These are phyloP conservation scores for Trametes versicolor DNA, from an alignment of 1,284 basidiomycete species.

Conservation along the genomic window DNA sequence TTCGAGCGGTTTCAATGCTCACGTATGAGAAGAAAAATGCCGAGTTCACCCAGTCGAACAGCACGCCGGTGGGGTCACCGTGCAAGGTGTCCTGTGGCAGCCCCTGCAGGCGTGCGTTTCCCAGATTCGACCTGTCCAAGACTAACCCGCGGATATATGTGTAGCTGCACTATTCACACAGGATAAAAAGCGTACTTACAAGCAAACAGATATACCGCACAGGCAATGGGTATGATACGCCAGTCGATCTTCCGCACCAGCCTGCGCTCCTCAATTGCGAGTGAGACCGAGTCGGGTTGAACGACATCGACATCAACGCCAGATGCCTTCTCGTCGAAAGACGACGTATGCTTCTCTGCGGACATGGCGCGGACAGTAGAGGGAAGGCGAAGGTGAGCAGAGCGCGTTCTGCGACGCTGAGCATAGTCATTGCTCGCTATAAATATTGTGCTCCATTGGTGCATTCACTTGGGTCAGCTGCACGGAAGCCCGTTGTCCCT, in stretches of 20 bases:
- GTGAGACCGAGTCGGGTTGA: slow-evolving; percentile 4
- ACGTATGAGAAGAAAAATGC: slow-evolving; percentile 83
- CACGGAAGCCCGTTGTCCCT: not conserved
- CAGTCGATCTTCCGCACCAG: slow-evolving; percentile 73
- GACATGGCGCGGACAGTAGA: slow-evolving; percentile 17
- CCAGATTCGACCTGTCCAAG: slow-evolving; percentile 78
- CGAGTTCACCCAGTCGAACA: slow-evolving; percentile 81
- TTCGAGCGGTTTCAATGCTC: slow-evolving; percentile 37
- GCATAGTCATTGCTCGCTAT: slow-evolving; percentile 10
- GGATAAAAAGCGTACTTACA: slow-evolving; percentile 53
- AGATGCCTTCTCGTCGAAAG: slow-evolving; percentile 20
- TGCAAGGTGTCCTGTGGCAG: slow-evolving; percentile 68
- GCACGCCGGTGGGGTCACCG: slow-evolving; percentile 71
- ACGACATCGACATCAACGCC: slow-evolving; percentile 14
- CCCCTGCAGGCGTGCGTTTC: slow-evolving; percentile 80
- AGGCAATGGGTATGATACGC: slow-evolving; percentile 75
- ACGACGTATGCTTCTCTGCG: slow-evolving; percentile 22
- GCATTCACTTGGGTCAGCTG: slow-evolving; percentile 14
- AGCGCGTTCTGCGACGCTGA: not conserved
- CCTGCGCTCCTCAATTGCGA: slow-evolving; percentile 56
- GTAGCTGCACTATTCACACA: not conserved
- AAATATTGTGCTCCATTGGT: slow-evolving; percentile 13
- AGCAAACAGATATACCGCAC: slow-evolving; percentile 78
- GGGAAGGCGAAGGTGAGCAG: slow-evolving; percentile 6
- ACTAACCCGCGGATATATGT: slow-evolving; percentile 50